phyloP scores from a whole-genome alignment of 768 basidiomycete genomes.

The Termitomyces sp. region DNA sequence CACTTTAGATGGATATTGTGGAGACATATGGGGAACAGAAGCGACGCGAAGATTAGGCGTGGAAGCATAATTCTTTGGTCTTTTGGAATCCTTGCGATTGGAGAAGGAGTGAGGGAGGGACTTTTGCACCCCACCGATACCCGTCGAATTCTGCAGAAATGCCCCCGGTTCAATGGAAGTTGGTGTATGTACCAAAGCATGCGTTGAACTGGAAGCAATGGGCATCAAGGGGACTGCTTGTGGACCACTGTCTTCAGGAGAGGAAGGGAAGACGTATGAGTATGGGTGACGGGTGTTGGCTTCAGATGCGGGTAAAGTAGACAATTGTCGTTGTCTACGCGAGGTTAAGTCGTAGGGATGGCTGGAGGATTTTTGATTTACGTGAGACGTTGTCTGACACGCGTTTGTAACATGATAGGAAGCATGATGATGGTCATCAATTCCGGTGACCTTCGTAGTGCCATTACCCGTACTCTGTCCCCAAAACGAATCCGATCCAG shows the following conservation, averaged over 20 bases:
- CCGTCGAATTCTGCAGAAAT: not conserved
- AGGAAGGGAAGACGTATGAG: slow-evolving; percentile 19
- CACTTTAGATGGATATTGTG: slow-evolving; percentile 1
- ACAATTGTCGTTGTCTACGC: not conserved
- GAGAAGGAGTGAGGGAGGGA: not conserved
- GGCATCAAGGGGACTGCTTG: slow-evolving; percentile 12
- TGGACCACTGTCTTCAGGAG: slow-evolving; percentile 3
- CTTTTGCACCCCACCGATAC: not conserved
- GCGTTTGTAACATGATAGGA: slow-evolving; percentile 34
- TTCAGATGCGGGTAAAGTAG: slow-evolving; percentile 13
- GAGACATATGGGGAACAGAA: not conserved
- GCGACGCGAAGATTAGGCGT: slow-evolving; percentile 53
- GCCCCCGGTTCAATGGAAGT: slow-evolving; percentile 24
- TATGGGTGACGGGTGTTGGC: slow-evolving; percentile 16
- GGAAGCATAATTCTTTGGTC: slow-evolving; percentile 53
- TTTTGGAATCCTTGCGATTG: slow-evolving; percentile 7
- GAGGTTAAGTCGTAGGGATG: not conserved
- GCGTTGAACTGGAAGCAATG: not conserved
- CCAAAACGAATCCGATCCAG: slow-evolving; percentile 10
- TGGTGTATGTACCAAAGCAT: slow-evolving; percentile 19
- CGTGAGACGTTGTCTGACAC: not conserved
- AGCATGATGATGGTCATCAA: slow-evolving; percentile 43
- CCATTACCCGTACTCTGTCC: not conserved
- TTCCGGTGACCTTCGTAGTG: not conserved
- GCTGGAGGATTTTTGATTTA: slow-evolving; percentile 1